A percentile compares a stretch with the other conserved stretches of the same genome.
phyloP scores from a whole-genome alignment of 148 eudicot species.

The Heliamphora exappendiculata region DNA sequence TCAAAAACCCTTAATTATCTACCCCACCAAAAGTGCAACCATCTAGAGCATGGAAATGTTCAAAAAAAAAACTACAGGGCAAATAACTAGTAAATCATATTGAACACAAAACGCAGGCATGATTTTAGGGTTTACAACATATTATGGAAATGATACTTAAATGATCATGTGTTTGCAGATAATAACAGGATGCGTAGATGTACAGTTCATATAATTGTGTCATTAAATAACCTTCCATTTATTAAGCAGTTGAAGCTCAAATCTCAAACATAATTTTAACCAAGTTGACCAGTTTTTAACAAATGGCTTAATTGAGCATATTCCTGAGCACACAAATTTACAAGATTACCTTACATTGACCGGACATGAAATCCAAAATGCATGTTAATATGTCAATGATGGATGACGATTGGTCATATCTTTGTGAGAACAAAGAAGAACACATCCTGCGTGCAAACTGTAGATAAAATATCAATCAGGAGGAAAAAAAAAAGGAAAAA shows the following conservation, averaged over 20 bases:
- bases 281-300: neutral
- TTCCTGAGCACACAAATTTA: neutral
- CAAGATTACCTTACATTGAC: constrained; percentile 34
- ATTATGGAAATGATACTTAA: neutral
- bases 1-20: too few relatives aligned
- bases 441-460: constrained; percentile 43
- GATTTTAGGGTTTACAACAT: too few relatives aligned
- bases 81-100: too few relatives aligned
- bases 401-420: constrained; percentile 12
- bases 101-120: too few relatives aligned
- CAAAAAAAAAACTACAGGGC: too few relatives aligned
- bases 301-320: neutral
- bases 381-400: constrained; percentile 20
- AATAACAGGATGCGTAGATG: neutral
- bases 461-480: neutral
- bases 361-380: constrained; percentile 25
- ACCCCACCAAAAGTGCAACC: too few relatives aligned
- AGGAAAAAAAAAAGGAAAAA: neutral
- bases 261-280: neutral
- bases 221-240: neutral
- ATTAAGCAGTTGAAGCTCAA: neutral
- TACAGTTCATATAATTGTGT: neutral
- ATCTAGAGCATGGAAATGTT: too few relatives aligned
- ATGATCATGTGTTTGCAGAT: neutral
- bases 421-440: constrained; percentile 30